Evolutionary conservation across 2,329 filamentous ascomycete genomes (phyloP).

Genomic region (Fusarium nodosum): DNA sequence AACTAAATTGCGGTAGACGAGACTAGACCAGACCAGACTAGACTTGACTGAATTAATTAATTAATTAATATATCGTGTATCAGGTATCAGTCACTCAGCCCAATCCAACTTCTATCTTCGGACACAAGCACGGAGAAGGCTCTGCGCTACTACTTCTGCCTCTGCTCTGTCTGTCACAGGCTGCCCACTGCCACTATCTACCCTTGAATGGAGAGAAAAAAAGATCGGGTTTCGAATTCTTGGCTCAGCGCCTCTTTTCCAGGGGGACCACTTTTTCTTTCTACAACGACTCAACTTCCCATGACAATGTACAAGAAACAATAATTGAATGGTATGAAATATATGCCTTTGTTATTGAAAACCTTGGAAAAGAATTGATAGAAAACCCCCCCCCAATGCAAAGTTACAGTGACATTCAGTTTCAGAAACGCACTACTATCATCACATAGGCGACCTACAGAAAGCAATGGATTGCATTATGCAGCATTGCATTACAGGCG

Average conservation of each 20-base stretch:
- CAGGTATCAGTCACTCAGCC: conserved; percentile 30
- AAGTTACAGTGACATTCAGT: background rate
- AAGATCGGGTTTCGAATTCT: conserved; percentile 41
- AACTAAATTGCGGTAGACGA: background rate
- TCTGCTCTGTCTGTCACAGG: background rate
- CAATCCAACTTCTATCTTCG: conserved; percentile 22
- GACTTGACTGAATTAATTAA: conserved; percentile 4
- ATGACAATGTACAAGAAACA: conserved; percentile 1
- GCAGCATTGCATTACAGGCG: conserved; percentile 2
- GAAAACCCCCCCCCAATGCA: background rate
- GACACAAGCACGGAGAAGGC: conserved; percentile 2
- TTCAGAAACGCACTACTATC: background rate
- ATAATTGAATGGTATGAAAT: conserved; percentile 14
- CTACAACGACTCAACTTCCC: conserved; percentile 10
- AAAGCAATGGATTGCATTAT: conserved; percentile 4
- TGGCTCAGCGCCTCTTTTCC: conserved; percentile 22
- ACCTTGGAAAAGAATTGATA: background rate
- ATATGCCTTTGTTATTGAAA: background rate
- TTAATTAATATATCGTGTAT: conserved; percentile 26
- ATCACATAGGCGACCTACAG: background rate
- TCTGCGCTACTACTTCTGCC: conserved; percentile 1
- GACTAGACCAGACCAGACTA: background rate
- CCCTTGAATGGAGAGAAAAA: conserved; percentile 12
- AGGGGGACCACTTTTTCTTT: conserved; percentile 31
- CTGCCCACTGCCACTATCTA: no score